A percentile compares a stretch with the other conserved stretches of the same genome.
These are phyloP conservation scores for Lithospermum erythrorhizon DNA, from an alignment of 257 asterid genomes.

Conservation along the genomic window DNA sequence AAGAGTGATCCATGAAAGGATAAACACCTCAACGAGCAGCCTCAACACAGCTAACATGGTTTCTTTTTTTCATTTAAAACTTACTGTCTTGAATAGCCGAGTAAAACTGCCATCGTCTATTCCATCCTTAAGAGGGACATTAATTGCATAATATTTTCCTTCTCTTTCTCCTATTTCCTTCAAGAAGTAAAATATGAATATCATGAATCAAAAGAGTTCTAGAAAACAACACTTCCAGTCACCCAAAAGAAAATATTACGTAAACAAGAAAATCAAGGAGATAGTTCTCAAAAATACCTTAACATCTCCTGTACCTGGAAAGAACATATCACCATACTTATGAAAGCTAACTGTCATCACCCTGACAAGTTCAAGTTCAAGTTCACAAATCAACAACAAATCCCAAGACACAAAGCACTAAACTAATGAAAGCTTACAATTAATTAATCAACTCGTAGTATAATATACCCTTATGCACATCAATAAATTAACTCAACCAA, in stretches of 20 bases:
- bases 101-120: slow-evolving; percentile 84
- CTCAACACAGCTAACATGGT: not conserved
- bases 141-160: slow-evolving; percentile 87
- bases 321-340: slow-evolving; percentile 91
- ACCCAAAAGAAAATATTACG: not conserved
- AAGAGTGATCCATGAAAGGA: not conserved
- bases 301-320: slow-evolving; percentile 97
- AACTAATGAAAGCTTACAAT: too few relatives aligned
- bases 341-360: slow-evolving; percentile 99
- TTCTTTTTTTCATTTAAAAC: slow-evolving; percentile 2
- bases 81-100: slow-evolving; percentile 80
- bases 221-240: not conserved
- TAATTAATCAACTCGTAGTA: too few relatives aligned
- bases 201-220: not conserved
- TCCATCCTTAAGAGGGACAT: slow-evolving; percentile 95
- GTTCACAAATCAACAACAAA: slow-evolving; percentile 6
- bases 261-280: not conserved
- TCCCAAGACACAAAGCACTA: not conserved
- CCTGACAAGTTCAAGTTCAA: slow-evolving; percentile 38
- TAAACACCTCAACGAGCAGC: not conserved
- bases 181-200: slow-evolving; percentile 25
- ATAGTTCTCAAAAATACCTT: slow-evolving; percentile 43
- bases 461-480: not conserved
- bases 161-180: slow-evolving; percentile 97
- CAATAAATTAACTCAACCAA: too few relatives aligned